Base-by-base conservation (phyloP, 495 filamentous ascomycete genomes). In the Thermochaetoides thermophila region DNA sequence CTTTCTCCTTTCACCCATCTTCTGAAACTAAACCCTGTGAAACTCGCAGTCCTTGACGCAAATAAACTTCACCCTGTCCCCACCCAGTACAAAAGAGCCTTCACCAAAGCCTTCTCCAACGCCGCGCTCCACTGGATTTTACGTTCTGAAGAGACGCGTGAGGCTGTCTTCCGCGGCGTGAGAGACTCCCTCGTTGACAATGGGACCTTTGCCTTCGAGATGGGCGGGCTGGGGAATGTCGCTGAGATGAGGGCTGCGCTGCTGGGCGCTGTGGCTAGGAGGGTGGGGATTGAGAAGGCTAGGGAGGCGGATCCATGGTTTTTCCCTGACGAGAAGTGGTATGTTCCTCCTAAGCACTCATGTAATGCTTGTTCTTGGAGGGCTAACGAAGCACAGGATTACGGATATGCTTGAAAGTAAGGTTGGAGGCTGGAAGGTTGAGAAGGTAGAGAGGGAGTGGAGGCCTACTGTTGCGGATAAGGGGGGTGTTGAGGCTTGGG, bases 71-170 rank as follows among this genome's bases (percentile, higher is more conserved):
- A 42, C 19, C 14, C 16, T 12, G 22, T 34, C 16, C 17, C 44
- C 12, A 32, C 43, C 25, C 47, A 59, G 1, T 53, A 54, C 17
- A 27, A 22, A 1, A 40, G 37, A 22, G 14, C 37, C 40, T 64
- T 57, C 60, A 69, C 68, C 40, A 83, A 82, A 49, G 60, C 80
- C 40, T 79, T 85, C 49, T 81, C 75, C 25, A 85, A 85, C 45
- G 81, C 81, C 0, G 81, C 81, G 0, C 52, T 85, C 25, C 37
- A 86, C 56, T 87, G 81, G 81, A 75, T 87, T 45, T 62, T 85
- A 14, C 62, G 35, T 12, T 48, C 35, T 34, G 50, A 24, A 48
- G 58, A 25, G 37, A 40, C 36, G 3, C 37, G 44, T 31, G 37
- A 43, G 1, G 35, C 22, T 17, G 57, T 65, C 44, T 64, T 85